Base-by-base conservation (phyloP, 169 alveolate species). In the Plasmodium vinckei region DNA sequence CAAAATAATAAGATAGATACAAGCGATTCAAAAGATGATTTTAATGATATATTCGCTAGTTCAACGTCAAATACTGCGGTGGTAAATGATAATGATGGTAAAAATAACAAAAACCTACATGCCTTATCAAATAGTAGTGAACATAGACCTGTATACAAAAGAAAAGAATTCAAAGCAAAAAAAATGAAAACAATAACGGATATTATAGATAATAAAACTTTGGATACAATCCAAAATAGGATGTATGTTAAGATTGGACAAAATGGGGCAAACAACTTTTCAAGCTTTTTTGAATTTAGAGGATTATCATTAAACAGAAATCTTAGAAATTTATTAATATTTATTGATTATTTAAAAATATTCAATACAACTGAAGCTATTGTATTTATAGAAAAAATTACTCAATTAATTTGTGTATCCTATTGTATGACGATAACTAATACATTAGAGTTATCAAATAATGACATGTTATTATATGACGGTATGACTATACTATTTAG, bases 241-340 rank as follows among this genome's bases (percentile, higher is more conserved):
- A 67, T 82, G 77, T 82, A 19, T 60, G 51, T 65, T 61, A 82
- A 67, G 19, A 47, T 82, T 17, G 90, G 90, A 6, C 90, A 82
- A 39, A 82, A 68, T 82, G 90, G 90, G 5, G 19, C 82, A 33
- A 82, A 54, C 23, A 61, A 64, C 6, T 56, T 60, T 59, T 42
- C 67, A 67, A 82, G 68, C 21, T 82, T 82, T 59, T 82, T 82
- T 47, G 90, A 82, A 67, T 82, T 67, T 47, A 65, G 82, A 82
- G 90, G 54, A 27, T 2, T 19, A 17, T 9, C 63, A 17, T 13
- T 65, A 65, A 68, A 67, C 10, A 42, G 21, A 27, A 82, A 82
- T 53, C 21, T 53, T 27, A n/a, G 5, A 2, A 71, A 82, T 54
- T 70, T 82, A 47, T 54, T 82, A 33, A 21, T 15, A 2, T 27